phyloP scores from a whole-genome alignment of 2,329 filamentous ascomycete species.

The Cytospora leucostoma region DNA sequence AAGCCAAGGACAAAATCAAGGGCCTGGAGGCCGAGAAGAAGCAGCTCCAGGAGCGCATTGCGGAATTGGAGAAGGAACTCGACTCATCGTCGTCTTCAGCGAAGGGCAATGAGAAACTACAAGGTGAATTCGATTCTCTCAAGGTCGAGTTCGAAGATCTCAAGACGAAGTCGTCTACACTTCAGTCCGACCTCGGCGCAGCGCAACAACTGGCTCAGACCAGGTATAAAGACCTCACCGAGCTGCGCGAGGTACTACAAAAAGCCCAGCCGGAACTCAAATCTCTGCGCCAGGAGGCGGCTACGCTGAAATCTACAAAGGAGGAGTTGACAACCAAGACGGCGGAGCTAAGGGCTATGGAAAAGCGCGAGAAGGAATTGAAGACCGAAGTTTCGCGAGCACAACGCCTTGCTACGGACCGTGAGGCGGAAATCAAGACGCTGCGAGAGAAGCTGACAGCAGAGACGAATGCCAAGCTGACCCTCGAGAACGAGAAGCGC shows the following conservation, averaged over 20 bases:
- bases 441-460: conserved; percentile 77
- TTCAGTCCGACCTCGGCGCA: conserved; percentile 83
- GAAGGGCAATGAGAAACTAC: conserved; percentile 55
- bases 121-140: conserved; percentile 59
- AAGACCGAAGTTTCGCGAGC: conserved; percentile 70
- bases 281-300: conserved; percentile 74
- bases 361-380: conserved; percentile 80
- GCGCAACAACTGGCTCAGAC: conserved; percentile 84
- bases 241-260: conserved; percentile 76
- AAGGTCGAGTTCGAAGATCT: conserved; percentile 65
- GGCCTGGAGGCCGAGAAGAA: conserved; percentile 69
- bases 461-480: conserved; percentile 70
- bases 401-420: conserved; percentile 70
- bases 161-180: conserved; percentile 65
- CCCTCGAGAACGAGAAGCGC: conserved; percentile 77
- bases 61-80: conserved; percentile 71
- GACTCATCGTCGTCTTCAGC: conserved; percentile 38
- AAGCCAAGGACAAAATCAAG: conserved; percentile 76
- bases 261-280: conserved; percentile 87
- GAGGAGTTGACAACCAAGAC: conserved; percentile 66
- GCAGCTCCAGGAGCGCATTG: conserved; percentile 63
- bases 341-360: conserved; percentile 70
- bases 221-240: conserved; percentile 83
- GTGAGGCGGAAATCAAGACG: conserved; percentile 74
- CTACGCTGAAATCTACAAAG: conserved; percentile 70